Percentiles rank a stretch among this genome's conserved stretches.
Evolutionary conservation across 2,329 filamentous ascomycete species (phyloP).

Genomic region (Hymenotorrendiella dingleyae): DNA sequence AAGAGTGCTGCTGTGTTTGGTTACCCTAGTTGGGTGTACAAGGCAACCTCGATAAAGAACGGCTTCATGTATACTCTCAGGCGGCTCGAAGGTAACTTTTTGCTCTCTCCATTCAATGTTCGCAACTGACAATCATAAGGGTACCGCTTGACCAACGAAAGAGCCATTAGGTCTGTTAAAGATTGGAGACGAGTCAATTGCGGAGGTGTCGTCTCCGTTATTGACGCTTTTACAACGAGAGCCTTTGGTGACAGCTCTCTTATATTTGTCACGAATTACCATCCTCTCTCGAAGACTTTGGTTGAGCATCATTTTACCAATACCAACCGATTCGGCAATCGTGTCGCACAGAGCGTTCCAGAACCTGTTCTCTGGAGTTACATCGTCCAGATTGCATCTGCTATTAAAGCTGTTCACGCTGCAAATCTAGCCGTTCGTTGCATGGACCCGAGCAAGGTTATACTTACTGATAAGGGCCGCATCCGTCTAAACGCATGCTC

Average conservation of each 20-base stretch:
- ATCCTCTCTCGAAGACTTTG: conserved; percentile 84
- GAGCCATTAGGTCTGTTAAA: conserved; percentile 78
- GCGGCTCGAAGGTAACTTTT: conserved; percentile 64
- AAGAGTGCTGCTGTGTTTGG: conserved; percentile 77
- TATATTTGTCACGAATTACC: conserved; percentile 89
- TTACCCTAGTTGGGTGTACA: conserved; percentile 91
- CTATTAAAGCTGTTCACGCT: conserved; percentile 77
- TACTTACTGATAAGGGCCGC: conserved; percentile 85
- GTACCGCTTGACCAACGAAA: conserved; percentile 82
- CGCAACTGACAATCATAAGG: conserved; percentile 38
- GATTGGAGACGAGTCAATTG: conserved; percentile 84
- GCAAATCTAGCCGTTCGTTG: conserved; percentile 78
- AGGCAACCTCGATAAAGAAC: conserved; percentile 82
- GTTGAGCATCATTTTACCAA: conserved; percentile 67
- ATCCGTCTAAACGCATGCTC: conserved; percentile 84
- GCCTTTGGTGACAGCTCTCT: conserved; percentile 93
- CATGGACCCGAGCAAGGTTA: conserved; percentile 80
- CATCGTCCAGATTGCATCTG: conserved; percentile 84
- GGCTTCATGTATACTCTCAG: conserved; percentile 84
- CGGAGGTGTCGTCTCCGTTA: conserved; percentile 75
- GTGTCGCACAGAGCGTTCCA: conserved; percentile 39
- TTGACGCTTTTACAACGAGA: conserved; percentile 89
- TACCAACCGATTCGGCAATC: conserved; percentile 33
- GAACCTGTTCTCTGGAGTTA: conserved; percentile 87
- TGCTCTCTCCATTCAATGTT: background rate